Evolutionary conservation across 2,329 filamentous ascomycete species (phyloP), one percentile per base, ranked within the genome.

Genomic region (Periconia sp.): DNA sequence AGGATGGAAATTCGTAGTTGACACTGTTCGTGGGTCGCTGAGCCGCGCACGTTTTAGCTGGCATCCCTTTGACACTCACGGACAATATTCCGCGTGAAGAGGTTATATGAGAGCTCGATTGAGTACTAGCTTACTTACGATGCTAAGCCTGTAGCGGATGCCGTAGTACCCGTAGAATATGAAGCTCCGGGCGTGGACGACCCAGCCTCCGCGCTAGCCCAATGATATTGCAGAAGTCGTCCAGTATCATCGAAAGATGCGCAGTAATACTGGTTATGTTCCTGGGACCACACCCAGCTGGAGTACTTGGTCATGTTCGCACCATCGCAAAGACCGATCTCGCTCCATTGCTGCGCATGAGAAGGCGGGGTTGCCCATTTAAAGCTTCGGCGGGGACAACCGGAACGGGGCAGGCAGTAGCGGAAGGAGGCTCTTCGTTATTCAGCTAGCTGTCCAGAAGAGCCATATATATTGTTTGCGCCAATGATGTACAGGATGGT

Each of bases 281-380:
- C 29, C 13, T 9, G 13, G 5, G 29, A 32, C 29, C 29, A 32
- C 5, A 32, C 29, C 29, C 29, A 32, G 13, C 13, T 4, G 5
- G 29, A 13, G 13, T 17, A 32, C 12, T 15, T 16, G 16, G 9
- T 32, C 29, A 32, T 32, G 29, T 32, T 32, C 29, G 29, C 29
- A 5, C 18, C 29, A 16, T 32, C 15, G 29, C 29, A 32, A 32
- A 4, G 13, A 16, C 12, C 7, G 13, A 9, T 32, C 7, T 12
- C 13, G 29, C 15, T 32, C 13, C 13, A 25, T 32, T 12, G 13
- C 13, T 16, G 5, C 13, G 29, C 29, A 16, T 28, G 6, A 6
- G 13, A 17, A 15, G 29, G 29, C 29, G 29, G 29, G 29, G 29
- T 32, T 32, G 29, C 29, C 29, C 18, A 32, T 15, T 32, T 32